Conservation (phyloP, 2,329 filamentous ascomycete species). For the Penicillium griseofulvum region DNA sequence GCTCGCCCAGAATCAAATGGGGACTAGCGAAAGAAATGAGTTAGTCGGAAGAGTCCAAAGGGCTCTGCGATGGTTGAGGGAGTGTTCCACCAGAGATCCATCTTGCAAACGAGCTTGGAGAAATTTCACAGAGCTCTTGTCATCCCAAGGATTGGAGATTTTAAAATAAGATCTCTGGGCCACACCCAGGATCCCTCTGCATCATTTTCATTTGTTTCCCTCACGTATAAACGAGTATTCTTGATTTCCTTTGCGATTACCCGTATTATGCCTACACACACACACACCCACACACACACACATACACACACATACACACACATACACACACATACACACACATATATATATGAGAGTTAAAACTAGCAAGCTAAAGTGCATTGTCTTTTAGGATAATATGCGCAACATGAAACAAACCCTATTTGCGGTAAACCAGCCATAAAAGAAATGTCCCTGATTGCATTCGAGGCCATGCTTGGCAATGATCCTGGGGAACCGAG, state of each 20-base stretch:
- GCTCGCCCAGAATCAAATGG: slow-evolving; percentile 31
- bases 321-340: no score
- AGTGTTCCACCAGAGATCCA: slow-evolving; percentile 33
- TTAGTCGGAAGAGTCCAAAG: slow-evolving; percentile 34
- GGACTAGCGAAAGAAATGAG: slow-evolving; percentile 26
- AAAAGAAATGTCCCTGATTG: background rate
- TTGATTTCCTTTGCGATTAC: background rate
- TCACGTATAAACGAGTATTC: background rate
- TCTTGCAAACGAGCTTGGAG: slow-evolving; percentile 35
- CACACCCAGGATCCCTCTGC: background rate
- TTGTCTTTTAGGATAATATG: no score
- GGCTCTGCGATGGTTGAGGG: slow-evolving; percentile 37
- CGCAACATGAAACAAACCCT: background rate
- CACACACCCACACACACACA: no score
- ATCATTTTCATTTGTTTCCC: background rate
- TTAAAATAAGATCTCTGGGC: background rate
- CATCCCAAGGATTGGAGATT: slow-evolving; percentile 19
- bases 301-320: no score
- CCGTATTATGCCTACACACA: background rate
- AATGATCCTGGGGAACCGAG: background rate
- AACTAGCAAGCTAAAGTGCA: background rate
- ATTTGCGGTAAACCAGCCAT: background rate
- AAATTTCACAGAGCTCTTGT: slow-evolving; percentile 28
- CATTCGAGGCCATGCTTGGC: background rate
- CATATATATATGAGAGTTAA: background rate